Evolutionary conservation across 1,284 basidiomycete species (phyloP), one percentile per base, ranked within the genome.

Genomic region (Apiotrichum gamsii): DNA sequence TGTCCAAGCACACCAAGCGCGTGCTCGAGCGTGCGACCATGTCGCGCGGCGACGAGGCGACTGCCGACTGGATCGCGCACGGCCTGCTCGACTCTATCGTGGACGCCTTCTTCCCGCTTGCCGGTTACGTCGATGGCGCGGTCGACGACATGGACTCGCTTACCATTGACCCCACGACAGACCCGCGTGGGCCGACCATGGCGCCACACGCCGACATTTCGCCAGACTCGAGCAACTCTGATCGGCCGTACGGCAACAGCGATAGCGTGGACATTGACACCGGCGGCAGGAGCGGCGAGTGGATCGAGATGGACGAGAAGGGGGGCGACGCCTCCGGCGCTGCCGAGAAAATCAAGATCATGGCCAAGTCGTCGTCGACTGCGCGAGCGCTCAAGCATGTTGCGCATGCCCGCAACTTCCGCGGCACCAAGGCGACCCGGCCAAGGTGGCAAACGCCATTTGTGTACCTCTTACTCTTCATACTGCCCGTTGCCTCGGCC

Each of bases 71-170:
- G 90, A 90, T 97, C 56, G 89, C 90, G 0, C 90, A 97, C 68
- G 88, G 85, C 15, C 78, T 96, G 43, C 77, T 96, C 63, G 93
- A 96, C 65, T 94, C 90, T 1, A 83, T 96, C 42, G 90, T 96
- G 25, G 93, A 97, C 66, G 83, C 89, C 1, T 95, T 95, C 73
- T 90, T 91, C 69, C 91, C 93, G 2, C 77, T 90, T 47, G 76
- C 94, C 39, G 79, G 84, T 45, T 84, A 84, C 49, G 84, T 96
- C 36, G 90, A 90, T 64, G 78, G 78, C 40, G 90, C 95, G 63
- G 83, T 90, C 1, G 77, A 82, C 47, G 81, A 82, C 21, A 82
- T 95, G 42, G 89, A 94, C 58, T 76, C 79, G 14, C 70, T 87
- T 30, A 81, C 90, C 11, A 79, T 72, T 35, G 69, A 73, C 43